Percentiles rank a stretch among this genome's conserved stretches.
Conservation (phyloP, 352 stramenopile species). For the Pythium periplocum region DNA sequence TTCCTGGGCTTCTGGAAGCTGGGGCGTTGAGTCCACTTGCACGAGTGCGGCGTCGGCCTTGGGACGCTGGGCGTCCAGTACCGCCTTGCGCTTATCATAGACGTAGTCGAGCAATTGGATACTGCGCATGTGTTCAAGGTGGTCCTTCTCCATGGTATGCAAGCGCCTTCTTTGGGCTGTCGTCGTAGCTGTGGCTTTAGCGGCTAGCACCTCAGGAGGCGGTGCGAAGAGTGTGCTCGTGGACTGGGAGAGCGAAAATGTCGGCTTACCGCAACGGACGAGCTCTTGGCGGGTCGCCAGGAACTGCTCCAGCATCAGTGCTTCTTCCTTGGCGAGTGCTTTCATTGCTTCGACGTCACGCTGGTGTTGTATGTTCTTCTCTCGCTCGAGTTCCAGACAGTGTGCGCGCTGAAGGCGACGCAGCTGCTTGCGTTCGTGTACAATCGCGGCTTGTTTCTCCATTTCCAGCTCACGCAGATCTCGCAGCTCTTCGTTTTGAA, state of each 20-base stretch:
- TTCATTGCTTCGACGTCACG: slow-evolving; percentile 62
- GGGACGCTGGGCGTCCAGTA: slow-evolving; percentile 38
- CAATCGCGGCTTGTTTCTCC: slow-evolving; percentile 36
- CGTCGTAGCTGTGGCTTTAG: slow-evolving; percentile 49
- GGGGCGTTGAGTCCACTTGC: slow-evolving; percentile 28
- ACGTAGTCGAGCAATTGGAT: slow-evolving; percentile 70
- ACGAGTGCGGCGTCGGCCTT: slow-evolving; percentile 50
- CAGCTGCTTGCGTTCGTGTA: slow-evolving; percentile 43
- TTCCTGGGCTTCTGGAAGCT: slow-evolving; percentile 25
- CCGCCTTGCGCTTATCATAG: slow-evolving; percentile 52
- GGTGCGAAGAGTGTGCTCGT: slow-evolving; percentile 65
- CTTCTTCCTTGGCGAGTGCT: slow-evolving; percentile 42
- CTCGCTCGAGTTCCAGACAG: slow-evolving; percentile 42
- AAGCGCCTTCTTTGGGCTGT: slow-evolving; percentile 32
- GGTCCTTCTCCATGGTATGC: slow-evolving; percentile 43
- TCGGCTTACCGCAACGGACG: slow-evolving; percentile 38
- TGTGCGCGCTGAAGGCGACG: slow-evolving; percentile 45
- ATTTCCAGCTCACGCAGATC: slow-evolving; percentile 35
- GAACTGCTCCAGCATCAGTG: slow-evolving; percentile 36
- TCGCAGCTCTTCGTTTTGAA: slow-evolving; percentile 58
- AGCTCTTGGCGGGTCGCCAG: slow-evolving; percentile 35
- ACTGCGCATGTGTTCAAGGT: slow-evolving; percentile 61
- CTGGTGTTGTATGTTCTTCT: slow-evolving; percentile 29
- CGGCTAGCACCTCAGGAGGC: slow-evolving; percentile 60
- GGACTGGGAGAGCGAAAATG: slow-evolving; percentile 54